These are phyloP conservation scores for Limonomyces culmigenus DNA, from an alignment of 1,284 basidiomycete species.

Conservation along the genomic window DNA sequence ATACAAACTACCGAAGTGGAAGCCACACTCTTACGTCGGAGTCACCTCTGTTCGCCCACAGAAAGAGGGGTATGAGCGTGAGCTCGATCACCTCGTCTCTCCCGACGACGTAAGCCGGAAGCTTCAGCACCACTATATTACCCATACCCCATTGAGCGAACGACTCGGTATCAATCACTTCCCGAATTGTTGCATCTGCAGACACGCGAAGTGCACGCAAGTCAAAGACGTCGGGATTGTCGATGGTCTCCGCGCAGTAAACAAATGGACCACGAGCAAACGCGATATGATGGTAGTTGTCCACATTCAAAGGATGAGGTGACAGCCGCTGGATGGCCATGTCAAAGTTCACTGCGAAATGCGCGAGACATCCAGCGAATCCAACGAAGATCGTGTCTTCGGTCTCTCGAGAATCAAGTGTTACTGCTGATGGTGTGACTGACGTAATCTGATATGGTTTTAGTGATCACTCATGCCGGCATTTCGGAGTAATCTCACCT, in stretches of 20 bases:
- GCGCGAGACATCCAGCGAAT: neutral
- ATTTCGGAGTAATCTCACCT: constrained; percentile 1
- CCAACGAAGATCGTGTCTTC: neutral
- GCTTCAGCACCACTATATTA: no score
- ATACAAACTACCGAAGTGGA: no score
- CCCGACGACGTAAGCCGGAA: no score
- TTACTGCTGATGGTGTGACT: neutral
- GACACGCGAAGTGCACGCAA: no score
- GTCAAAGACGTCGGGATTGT: constrained; percentile 8
- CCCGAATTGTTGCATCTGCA: no score
- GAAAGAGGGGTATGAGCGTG: no score
- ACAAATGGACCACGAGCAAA: constrained; percentile 9
- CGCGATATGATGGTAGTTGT: constrained; percentile 7
- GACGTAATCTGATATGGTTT: neutral
- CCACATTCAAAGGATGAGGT: constrained; percentile 8
- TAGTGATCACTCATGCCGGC: neutral
- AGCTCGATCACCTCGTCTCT: no score
- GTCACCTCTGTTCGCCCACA: no score
- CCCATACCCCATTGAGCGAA: no score
- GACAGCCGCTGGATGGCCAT: constrained; percentile 1
- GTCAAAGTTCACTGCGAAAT: neutral
- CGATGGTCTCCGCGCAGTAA: constrained; percentile 9
- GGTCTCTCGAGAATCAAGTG: neutral
- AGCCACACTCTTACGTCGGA: no score
- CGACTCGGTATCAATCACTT: no score